These are phyloP conservation scores for Scorias spongiosa DNA, from an alignment of 2,329 filamentous ascomycete species.

Conservation along the genomic window DNA sequence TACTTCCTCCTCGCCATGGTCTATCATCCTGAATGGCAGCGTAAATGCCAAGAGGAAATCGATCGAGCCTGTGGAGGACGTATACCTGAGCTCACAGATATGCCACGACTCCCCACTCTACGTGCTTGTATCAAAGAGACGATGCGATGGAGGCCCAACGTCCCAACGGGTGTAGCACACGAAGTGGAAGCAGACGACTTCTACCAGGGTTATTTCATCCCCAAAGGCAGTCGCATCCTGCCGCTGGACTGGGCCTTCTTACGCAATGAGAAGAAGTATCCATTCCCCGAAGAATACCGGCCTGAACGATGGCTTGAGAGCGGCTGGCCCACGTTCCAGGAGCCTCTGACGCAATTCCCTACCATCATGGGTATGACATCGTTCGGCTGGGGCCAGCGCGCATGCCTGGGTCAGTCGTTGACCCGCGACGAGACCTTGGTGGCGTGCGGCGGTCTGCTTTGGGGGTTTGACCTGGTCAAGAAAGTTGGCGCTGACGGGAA, in stretches of 20 bases:
- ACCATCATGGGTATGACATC: slow-evolving; percentile 49
- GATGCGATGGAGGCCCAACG: slow-evolving; percentile 33
- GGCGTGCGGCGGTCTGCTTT: slow-evolving; percentile 35
- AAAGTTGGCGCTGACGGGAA: slow-evolving; percentile 22
- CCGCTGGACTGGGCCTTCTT: slow-evolving; percentile 42
- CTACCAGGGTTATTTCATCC: slow-evolving; percentile 38
- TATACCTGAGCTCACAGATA: slow-evolving; percentile 27
- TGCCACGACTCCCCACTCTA: slow-evolving; percentile 17
- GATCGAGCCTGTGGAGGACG: slow-evolving; percentile 28
- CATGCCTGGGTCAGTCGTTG: slow-evolving; percentile 47
- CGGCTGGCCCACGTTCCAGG: slow-evolving; percentile 49
- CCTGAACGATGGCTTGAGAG: slow-evolving; percentile 49
- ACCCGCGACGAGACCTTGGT: slow-evolving; percentile 45
- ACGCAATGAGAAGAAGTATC: slow-evolving; percentile 43
- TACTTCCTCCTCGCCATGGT: slow-evolving; percentile 28
- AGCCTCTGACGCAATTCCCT: slow-evolving; percentile 47
- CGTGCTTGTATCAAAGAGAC: slow-evolving; percentile 21
- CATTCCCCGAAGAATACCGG: slow-evolving; percentile 46
- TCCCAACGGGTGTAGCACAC: slow-evolving; percentile 40
- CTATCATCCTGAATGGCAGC: slow-evolving; percentile 34
- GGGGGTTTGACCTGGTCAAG: slow-evolving; percentile 32
- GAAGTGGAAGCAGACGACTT: slow-evolving; percentile 36
- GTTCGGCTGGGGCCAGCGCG: slow-evolving; percentile 49
- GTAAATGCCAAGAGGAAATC: slow-evolving; percentile 30
- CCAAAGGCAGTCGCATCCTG: slow-evolving; percentile 36